Percentiles rank a stretch among this genome's conserved stretches.
Conservation (phyloP, 495 filamentous ascomycete species). For the Neurospora sp. region DNA sequence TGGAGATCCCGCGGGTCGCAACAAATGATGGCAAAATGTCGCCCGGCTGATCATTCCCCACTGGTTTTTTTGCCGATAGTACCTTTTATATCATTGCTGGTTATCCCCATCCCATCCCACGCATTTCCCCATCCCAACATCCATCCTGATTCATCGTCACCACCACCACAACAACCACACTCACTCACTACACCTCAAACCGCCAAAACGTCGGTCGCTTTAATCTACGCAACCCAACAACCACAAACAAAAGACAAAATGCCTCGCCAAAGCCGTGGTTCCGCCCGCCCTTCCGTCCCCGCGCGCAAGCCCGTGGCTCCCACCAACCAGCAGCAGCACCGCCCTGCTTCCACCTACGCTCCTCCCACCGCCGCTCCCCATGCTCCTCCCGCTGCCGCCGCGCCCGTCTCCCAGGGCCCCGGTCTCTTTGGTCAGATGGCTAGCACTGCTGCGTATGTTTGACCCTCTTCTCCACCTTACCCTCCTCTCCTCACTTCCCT, state of each 20-base stretch:
- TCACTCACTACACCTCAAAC: background rate
- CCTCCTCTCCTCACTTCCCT: background rate
- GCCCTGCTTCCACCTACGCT: slow-evolving; percentile 55
- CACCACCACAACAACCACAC: background rate
- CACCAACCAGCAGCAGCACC: slow-evolving; percentile 50
- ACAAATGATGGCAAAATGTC: background rate
- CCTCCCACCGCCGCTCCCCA: slow-evolving; percentile 36
- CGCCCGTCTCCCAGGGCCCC: slow-evolving; percentile 44
- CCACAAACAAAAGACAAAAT: slow-evolving; percentile 37
- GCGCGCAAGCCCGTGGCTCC: slow-evolving; percentile 44
- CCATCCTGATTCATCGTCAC: background rate
- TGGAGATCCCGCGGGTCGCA: background rate
- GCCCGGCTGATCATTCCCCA: background rate
- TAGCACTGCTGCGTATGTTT: slow-evolving; percentile 68
- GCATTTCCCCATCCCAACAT: background rate
- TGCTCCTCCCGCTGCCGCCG: slow-evolving; percentile 38
- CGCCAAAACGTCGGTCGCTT: slow-evolving; percentile 1
- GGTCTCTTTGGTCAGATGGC: slow-evolving; percentile 82
- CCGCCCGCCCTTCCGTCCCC: slow-evolving; percentile 59
- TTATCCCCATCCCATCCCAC: background rate
- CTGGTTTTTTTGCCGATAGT: background rate
- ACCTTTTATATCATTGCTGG: background rate
- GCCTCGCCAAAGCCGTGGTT: slow-evolving; percentile 67
- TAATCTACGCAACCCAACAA: background rate
- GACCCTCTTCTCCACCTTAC: too few species aligned